Percentiles rank a stretch among this genome's conserved stretches.
These are phyloP conservation scores for Butyriboletus regius DNA, from an alignment of 1,284 basidiomycete species.

Conservation along the genomic window DNA sequence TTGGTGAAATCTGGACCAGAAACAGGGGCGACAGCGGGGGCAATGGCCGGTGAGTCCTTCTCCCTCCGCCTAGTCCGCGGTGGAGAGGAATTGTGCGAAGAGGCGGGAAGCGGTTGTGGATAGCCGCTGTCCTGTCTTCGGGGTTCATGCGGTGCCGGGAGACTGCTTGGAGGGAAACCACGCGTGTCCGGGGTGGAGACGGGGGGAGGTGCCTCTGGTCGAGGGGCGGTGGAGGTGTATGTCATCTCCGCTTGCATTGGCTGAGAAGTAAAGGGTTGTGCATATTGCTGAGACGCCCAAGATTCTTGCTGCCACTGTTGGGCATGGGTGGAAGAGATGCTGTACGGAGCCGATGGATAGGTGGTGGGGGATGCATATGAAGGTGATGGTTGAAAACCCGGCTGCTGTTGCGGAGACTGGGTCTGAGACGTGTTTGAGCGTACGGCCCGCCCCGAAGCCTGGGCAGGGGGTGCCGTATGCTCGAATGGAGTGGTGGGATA, in stretches of 20 bases:
- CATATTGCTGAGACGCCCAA: slow-evolving; percentile 34
- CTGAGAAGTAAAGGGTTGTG: slow-evolving; percentile 28
- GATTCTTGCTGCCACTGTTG: slow-evolving; percentile 34
- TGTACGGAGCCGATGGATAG: slow-evolving; percentile 26
- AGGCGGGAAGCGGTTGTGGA: slow-evolving; percentile 24
- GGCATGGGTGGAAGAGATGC: slow-evolving; percentile 28
- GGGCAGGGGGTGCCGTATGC: slow-evolving; percentile 33
- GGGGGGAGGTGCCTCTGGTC: slow-evolving; percentile 26
- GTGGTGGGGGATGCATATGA: slow-evolving; percentile 27
- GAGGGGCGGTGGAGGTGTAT: slow-evolving; percentile 31
- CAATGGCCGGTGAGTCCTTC: slow-evolving; percentile 31
- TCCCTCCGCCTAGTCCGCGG: slow-evolving; percentile 33
- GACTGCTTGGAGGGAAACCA: slow-evolving; percentile 20
- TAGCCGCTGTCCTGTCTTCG: slow-evolving; percentile 32
- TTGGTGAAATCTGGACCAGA: slow-evolving; percentile 47
- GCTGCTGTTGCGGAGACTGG: slow-evolving; percentile 34
- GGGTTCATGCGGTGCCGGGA: slow-evolving; percentile 23
- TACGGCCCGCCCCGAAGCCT: slow-evolving; percentile 31
- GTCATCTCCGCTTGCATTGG: slow-evolving; percentile 29
- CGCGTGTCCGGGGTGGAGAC: slow-evolving; percentile 27
- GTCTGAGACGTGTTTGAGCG: slow-evolving; percentile 37
- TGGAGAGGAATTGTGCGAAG: slow-evolving; percentile 26
- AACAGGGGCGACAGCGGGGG: slow-evolving; percentile 17
- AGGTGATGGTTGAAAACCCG: slow-evolving; percentile 25
- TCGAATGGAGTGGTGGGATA: slow-evolving; percentile 41